Percentiles rank a stretch among this genome's conserved stretches.
Evolutionary conservation across 225 moss, liverwort and hornwort genomes (phyloP).

Genomic region (Bryoerythrophyllum caledonicum): DNA sequence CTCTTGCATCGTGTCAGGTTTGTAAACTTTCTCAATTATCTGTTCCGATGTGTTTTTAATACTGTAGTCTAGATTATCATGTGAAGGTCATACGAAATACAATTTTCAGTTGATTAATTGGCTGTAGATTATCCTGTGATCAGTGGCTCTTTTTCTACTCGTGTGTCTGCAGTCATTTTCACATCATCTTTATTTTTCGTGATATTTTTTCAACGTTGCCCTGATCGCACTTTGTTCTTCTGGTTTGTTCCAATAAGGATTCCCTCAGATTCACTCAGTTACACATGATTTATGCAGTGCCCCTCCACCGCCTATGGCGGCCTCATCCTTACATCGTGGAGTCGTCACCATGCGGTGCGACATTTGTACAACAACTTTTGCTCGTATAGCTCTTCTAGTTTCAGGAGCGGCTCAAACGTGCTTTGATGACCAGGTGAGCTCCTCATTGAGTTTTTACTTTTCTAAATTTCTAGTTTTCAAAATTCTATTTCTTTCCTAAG

Average conservation of each 20-base stretch:
- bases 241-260: no score
- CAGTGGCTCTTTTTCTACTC: neutral
- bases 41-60: neutral
- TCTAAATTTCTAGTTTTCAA: neutral
- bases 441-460: neutral
- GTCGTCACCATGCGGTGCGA: constrained; percentile 99
- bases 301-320: constrained; percentile 91
- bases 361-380: constrained; percentile 87
- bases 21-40: constrained; percentile 8
- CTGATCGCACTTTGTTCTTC: neutral
- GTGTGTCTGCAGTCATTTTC: neutral
- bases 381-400: constrained; percentile 86
- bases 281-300: constrained; percentile 58
- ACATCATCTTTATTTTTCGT: neutral
- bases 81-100: neutral
- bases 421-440: constrained; percentile 91
- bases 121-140: neutral
- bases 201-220: neutral
- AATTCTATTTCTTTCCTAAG: constrained; percentile 8
- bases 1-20: constrained; percentile 96
- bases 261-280: constrained; percentile 2
- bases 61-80: neutral
- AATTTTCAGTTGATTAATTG: neutral
- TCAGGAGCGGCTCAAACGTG: constrained; percentile 98
- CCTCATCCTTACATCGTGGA: constrained; percentile 84